Conservation (phyloP, 2,329 filamentous ascomycete genomes). For the Coleophoma cylindrospora region DNA sequence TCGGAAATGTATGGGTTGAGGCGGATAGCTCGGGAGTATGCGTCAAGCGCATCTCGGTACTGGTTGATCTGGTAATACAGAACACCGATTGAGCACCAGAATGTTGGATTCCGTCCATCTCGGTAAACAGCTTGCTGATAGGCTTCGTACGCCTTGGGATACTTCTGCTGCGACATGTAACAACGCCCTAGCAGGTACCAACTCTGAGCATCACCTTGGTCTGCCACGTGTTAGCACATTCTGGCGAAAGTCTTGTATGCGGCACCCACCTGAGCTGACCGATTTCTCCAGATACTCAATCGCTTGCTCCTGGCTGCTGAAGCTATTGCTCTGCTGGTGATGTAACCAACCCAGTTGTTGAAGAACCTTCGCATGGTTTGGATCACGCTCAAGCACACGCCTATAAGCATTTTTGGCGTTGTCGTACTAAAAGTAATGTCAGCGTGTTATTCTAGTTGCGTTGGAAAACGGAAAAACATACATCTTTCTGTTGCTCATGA, state of each 20-base stretch:
- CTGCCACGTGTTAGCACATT: slow-evolving; percentile 42
- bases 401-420: slow-evolving; percentile 88
- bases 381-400: slow-evolving; percentile 88
- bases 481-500: slow-evolving; percentile 97
- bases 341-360: slow-evolving; percentile 98
- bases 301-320: slow-evolving; percentile 88
- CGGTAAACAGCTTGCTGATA: slow-evolving; percentile 99
- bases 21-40: slow-evolving; percentile 93
- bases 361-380: slow-evolving; percentile 94
- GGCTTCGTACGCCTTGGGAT: slow-evolving; percentile 96
- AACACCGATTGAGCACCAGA: slow-evolving; percentile 99
- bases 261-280: slow-evolving; percentile 73
- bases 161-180: slow-evolving; percentile 99
- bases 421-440: slow-evolving; percentile 63
- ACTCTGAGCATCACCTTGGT: slow-evolving; percentile 92
- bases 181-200: slow-evolving; percentile 97
- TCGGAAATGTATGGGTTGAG: slow-evolving; percentile 98
- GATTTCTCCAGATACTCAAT: slow-evolving; percentile 98
- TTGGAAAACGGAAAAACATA: slow-evolving; percentile 43
- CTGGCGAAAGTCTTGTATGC: slow-evolving; percentile 14
- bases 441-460: slow-evolving; percentile 13
- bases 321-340: slow-evolving; percentile 90
- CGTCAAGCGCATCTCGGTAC: slow-evolving; percentile 95
- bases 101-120: slow-evolving; percentile 94
- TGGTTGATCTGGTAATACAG: slow-evolving; percentile 99